These are phyloP conservation scores for Wickerhamiella azyma DNA, from an alignment of 805 yeast species.

Conservation along the genomic window DNA sequence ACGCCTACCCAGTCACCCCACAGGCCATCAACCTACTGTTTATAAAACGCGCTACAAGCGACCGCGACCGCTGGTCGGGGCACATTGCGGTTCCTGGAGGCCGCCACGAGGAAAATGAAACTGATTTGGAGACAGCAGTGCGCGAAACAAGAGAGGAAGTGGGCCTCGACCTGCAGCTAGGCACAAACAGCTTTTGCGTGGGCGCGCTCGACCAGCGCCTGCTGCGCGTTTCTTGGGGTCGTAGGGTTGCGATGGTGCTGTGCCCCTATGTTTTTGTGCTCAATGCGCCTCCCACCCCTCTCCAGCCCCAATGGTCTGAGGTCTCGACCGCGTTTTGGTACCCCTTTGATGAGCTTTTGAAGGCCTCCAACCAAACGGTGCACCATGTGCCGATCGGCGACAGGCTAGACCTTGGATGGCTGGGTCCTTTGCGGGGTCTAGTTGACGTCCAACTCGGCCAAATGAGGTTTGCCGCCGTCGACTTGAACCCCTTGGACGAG, in stretches of 20 bases:
- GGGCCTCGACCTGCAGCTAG: constrained; percentile 24
- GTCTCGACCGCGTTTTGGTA: constrained; percentile 29
- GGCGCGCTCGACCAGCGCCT: constrained; percentile 27
- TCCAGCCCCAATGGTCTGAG: constrained; percentile 24
- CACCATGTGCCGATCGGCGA: constrained; percentile 18
- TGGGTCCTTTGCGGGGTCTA: constrained; percentile 10
- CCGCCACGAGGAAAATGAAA: constrained; percentile 26
- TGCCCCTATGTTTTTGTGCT: constrained; percentile 27
- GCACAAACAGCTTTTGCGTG: constrained; percentile 19
- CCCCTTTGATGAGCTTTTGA: constrained; percentile 21
- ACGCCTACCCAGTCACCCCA: constrained; percentile 2
- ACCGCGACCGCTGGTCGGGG: constrained; percentile 29
- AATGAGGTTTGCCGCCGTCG: constrained; percentile 22
- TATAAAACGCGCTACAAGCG: constrained; percentile 26
- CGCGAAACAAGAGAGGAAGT: constrained; percentile 30
- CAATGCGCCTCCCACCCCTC: constrained; percentile 14
- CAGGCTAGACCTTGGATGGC: constrained; percentile 15
- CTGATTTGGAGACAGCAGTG: constrained; percentile 23
- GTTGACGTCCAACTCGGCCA: constrained; percentile 18
- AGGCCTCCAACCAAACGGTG: constrained; percentile 11
- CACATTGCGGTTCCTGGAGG: constrained; percentile 32
- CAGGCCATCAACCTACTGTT: constrained; percentile 25
- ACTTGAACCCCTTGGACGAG: constrained; percentile 13
- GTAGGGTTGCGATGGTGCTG: constrained; percentile 23
- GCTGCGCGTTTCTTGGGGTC: constrained; percentile 25